These are phyloP conservation scores for Aspergillus sp. DNA, from an alignment of 2,329 filamentous ascomycete species.

Conservation along the genomic window DNA sequence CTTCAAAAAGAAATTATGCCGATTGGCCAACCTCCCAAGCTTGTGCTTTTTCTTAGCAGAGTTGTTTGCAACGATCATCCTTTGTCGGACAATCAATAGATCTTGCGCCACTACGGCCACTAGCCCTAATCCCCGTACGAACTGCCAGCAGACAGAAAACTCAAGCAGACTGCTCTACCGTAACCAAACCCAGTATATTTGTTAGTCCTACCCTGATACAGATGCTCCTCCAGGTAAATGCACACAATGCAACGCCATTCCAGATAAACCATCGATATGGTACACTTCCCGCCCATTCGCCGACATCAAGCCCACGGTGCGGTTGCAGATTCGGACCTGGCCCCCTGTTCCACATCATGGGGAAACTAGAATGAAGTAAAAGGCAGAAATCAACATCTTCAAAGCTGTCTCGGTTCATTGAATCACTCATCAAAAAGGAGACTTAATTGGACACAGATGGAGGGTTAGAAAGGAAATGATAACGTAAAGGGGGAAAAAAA, in stretches of 20 bases:
- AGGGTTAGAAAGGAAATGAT: conserved; percentile 1
- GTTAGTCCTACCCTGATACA: too few relatives aligned
- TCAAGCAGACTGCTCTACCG: too few relatives aligned
- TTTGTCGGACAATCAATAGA: not conserved
- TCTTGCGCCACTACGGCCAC: not conserved
- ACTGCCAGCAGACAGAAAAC: too few relatives aligned
- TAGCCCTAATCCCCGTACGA: not conserved
- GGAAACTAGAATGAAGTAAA: not conserved
- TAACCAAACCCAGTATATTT: too few relatives aligned
- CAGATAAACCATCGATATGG: not conserved
- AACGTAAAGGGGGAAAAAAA: conserved; percentile 2
- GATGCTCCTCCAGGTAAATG: not conserved
- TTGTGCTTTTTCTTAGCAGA: not conserved
- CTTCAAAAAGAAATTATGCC: too few relatives aligned
- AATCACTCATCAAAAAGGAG: not conserved
- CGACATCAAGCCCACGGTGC: too few relatives aligned
- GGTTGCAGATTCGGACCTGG: too few relatives aligned
- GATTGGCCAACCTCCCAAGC: too few relatives aligned
- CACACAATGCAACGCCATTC: not conserved
- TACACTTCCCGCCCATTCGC: not conserved
- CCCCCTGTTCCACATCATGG: too few relatives aligned
- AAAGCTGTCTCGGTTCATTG: not conserved
- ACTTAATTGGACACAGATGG: not conserved
- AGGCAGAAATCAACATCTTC: not conserved
- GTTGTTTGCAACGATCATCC: not conserved